Evolutionary conservation across 2,329 filamentous ascomycete genomes (phyloP), one percentile per base, ranked within the genome.

Genomic region (Helotiales sp.): DNA sequence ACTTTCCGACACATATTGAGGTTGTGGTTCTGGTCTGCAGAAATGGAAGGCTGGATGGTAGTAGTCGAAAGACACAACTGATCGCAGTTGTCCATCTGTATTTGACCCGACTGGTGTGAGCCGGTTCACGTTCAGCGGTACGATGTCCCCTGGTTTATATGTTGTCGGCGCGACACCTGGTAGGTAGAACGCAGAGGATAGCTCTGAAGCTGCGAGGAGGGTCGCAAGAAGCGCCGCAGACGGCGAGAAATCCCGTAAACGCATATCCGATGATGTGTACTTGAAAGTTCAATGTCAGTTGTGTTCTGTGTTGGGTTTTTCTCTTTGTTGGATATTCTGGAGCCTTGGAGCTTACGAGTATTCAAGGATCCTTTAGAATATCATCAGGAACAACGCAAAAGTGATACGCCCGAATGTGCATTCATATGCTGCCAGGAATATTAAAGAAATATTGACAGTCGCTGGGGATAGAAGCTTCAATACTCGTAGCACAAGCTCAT

Each of bases 61-160:
- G 79, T 99, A 98, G 76, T 98, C 93, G 80, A 90, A 99, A 4
- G 93, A 90, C 69, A 98, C 87, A 54, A 96, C 88, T n/a, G 93
- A 96, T 72, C 92, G 91, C 38, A 98, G 81, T 67, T 91, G 88
- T 25, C 88, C 84, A 74, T 96, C 91, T 63, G 84, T 81, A 59
- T 84, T 81, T 40, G 89, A 89, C 46, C 91, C 86, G 46, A 93
- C 86, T 3, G 95, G 93, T 40, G 91, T 95, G 68, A 99, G 88
- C 71, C 88, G 88, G 77, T 99, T 99, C 74, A 99, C 95, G 70
- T 90, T 88, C 49, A 99, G 83, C 24, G 93, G 91, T 24, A 99
- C 95, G 25, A 77, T 77, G 67, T 95, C 90, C 70, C 86, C 89
- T 52, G 79, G 77, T 69, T 90, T 86, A 79, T 99, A 99, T 56